Evolutionary conservation across 352 stramenopile genomes (phyloP).

Genomic region (Phytophthora macrochlamydospora): DNA sequence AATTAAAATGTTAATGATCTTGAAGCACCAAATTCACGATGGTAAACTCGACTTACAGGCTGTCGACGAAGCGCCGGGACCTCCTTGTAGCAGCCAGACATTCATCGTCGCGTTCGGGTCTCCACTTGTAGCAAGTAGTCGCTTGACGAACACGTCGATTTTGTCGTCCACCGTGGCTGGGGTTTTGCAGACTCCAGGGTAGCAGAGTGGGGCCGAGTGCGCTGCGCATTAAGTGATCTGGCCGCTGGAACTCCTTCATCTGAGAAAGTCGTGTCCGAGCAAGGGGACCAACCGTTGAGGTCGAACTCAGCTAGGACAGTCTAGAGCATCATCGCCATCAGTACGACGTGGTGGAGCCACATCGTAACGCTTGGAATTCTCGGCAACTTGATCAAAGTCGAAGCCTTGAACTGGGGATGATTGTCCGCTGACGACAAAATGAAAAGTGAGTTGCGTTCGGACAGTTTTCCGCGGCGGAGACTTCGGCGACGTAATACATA

Average conservation of each 20-base stretch:
- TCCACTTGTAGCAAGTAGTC: background rate
- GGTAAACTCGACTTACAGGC: slow-evolving; percentile 21
- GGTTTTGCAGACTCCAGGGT: background rate
- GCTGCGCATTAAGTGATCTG: background rate
- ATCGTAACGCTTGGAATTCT: too few relatives aligned
- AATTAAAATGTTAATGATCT: background rate
- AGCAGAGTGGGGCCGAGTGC: background rate
- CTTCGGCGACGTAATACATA: too few relatives aligned
- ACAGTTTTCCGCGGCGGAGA: too few relatives aligned
- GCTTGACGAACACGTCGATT: background rate
- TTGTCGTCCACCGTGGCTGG: background rate
- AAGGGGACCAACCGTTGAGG: background rate
- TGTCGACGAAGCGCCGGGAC: slow-evolving; percentile 29
- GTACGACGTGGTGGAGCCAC: too few relatives aligned
- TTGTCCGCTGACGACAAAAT: too few relatives aligned
- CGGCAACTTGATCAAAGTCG: too few relatives aligned
- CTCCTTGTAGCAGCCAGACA: slow-evolving; percentile 41
- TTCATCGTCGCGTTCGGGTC: slow-evolving; percentile 4
- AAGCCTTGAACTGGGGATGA: too few relatives aligned
- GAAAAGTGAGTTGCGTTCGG: too few relatives aligned
- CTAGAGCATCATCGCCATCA: too few relatives aligned
- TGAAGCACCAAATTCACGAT: background rate
- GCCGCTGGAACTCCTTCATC: background rate
- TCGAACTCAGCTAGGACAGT: too few relatives aligned
- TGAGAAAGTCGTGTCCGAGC: background rate